These are phyloP conservation scores for Apiotrichum brassicae DNA, from an alignment of 1,284 basidiomycete genomes.

Conservation along the genomic window DNA sequence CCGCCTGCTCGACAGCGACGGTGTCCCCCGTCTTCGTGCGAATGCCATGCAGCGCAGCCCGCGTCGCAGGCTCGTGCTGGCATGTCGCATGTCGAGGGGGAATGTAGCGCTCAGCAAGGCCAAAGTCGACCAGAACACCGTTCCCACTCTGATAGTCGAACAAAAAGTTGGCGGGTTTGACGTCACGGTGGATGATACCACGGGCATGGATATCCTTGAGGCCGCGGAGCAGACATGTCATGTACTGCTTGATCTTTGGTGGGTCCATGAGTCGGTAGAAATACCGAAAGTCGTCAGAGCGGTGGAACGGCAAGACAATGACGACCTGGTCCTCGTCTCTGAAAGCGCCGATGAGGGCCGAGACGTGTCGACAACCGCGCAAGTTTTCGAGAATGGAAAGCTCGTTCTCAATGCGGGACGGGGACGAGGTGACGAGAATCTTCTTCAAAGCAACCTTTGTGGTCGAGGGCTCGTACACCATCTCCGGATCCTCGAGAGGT, in stretches of 20 bases:
- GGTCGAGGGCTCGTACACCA: slow-evolving; percentile 2
- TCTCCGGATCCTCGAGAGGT: slow-evolving; percentile 1
- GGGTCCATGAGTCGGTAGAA: slow-evolving; percentile 46
- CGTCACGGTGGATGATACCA: slow-evolving; percentile 90
- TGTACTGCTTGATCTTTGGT: slow-evolving; percentile 67
- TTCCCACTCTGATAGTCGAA: slow-evolving; percentile 78
- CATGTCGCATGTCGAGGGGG: slow-evolving; percentile 52
- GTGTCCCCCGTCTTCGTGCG: slow-evolving; percentile 35
- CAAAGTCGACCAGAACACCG: slow-evolving; percentile 92
- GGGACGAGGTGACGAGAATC: slow-evolving; percentile 93
- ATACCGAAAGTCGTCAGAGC: slow-evolving; percentile 80
- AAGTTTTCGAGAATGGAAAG: slow-evolving; percentile 81
- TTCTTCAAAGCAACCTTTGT: slow-evolving; percentile 90
- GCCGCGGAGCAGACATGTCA: slow-evolving; percentile 84
- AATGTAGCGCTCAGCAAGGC: slow-evolving; percentile 64
- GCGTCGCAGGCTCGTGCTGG: slow-evolving; percentile 62
- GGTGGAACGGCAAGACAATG: slow-evolving; percentile 88
- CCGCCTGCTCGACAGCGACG: slow-evolving; percentile 46
- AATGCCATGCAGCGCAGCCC: slow-evolving; percentile 60
- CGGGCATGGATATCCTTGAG: slow-evolving; percentile 83
- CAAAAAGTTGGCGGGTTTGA: slow-evolving; percentile 97
- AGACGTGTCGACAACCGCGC: slow-evolving; percentile 69
- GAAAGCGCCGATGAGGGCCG: slow-evolving; percentile 91
- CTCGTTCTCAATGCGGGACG: slow-evolving; percentile 88
- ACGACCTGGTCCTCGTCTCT: slow-evolving; percentile 88